Conservation (phyloP, 2,329 filamentous ascomycete species). For the Penicillium sp. region DNA sequence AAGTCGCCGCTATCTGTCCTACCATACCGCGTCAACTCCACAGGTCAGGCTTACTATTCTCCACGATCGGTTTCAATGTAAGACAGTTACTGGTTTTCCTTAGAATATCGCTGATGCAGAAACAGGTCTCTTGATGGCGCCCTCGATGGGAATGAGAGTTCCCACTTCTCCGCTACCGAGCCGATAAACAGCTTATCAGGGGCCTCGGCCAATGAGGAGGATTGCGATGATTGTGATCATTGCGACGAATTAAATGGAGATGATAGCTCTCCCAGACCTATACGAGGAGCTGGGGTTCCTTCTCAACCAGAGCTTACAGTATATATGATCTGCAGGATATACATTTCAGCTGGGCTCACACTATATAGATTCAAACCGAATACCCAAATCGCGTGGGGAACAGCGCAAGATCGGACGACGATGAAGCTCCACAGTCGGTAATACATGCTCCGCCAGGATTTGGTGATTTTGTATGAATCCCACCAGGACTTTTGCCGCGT, state of each 20-base stretch:
- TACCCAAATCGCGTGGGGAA: slow-evolving; percentile 15
- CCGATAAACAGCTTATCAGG: slow-evolving; percentile 3
- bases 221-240: not conserved
- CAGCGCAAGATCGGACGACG: slow-evolving; percentile 59
- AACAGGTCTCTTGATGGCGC: slow-evolving; percentile 17
- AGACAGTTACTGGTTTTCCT: slow-evolving; percentile 2
- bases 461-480: slow-evolving; percentile 65
- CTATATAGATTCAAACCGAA: slow-evolving; percentile 32
- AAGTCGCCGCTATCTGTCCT: slow-evolving; percentile 28
- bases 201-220: not conserved
- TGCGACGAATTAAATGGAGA: not conserved
- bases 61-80: slow-evolving; percentile 21
- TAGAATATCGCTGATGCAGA: slow-evolving; percentile 4
- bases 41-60: slow-evolving; percentile 12
- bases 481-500: not conserved
- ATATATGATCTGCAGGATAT: slow-evolving; percentile 5
- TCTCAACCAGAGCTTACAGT: slow-evolving; percentile 26
- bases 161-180: slow-evolving; percentile 3
- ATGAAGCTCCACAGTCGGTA: slow-evolving; percentile 70
- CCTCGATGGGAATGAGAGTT: slow-evolving; percentile 3
- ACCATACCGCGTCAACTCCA: slow-evolving; percentile 17
- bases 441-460: slow-evolving; percentile 88
- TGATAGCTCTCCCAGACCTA: not conserved
- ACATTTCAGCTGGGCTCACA: not conserved
- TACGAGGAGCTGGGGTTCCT: slow-evolving; percentile 1